phyloP scores from a whole-genome alignment of 176 grass and related monocot species.

The Rhynchospora pubera region DNA sequence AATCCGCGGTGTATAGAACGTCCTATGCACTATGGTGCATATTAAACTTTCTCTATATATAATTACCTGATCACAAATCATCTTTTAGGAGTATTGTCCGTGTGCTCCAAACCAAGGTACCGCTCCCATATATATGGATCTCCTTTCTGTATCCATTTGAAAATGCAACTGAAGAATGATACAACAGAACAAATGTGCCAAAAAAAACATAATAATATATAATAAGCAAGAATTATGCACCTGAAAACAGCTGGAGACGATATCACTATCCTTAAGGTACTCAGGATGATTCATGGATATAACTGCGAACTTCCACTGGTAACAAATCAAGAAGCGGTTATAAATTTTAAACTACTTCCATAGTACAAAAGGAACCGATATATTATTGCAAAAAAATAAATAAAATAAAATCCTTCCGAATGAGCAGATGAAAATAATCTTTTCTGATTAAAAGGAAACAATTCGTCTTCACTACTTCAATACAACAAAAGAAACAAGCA shows the following conservation, averaged over 20 bases:
- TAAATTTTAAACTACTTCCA: not conserved
- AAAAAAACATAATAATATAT: not conserved
- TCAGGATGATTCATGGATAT: slow-evolving; percentile 79
- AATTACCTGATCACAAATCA: slow-evolving; percentile 65
- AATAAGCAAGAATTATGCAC: slow-evolving; percentile 30
- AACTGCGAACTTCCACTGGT: slow-evolving; percentile 89
- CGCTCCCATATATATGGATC: slow-evolving; percentile 96
- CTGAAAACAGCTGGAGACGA: slow-evolving; percentile 67
- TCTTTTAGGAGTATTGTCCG: slow-evolving; percentile 79
- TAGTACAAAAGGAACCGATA: not conserved
- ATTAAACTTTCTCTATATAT: no score
- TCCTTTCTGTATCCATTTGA: slow-evolving; percentile 48
- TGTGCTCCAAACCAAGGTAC: slow-evolving; percentile 91
- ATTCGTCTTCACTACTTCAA: not conserved
- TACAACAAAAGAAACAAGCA: not conserved
- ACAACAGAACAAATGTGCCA: slow-evolving; percentile 19
- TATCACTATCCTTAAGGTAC: slow-evolving; percentile 74
- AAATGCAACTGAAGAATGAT: not conserved
- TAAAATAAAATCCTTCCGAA: not conserved
- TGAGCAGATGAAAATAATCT: not conserved
- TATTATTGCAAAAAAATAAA: not conserved
- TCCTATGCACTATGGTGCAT: no score
- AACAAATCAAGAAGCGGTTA: not conserved
- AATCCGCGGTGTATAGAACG: no score
- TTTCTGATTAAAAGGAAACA: not conserved